Percentiles rank a stretch among this genome's conserved stretches.
Evolutionary conservation across 176 grass and related monocot species (phyloP).

Genomic region (Saccharum officinarum): DNA sequence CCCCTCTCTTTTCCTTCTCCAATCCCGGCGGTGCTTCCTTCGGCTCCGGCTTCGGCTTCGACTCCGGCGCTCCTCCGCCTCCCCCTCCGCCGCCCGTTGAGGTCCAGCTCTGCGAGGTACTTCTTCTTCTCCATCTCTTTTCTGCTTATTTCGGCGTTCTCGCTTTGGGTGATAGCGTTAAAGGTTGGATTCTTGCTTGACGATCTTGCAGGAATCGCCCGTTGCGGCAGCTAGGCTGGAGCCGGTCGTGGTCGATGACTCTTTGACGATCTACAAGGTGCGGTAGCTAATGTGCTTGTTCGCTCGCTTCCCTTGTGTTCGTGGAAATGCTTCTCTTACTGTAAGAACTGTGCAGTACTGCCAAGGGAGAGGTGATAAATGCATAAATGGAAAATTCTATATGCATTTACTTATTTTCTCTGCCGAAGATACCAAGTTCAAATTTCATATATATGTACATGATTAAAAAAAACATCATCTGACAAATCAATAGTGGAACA

Average conservation of each 20-base stretch:
- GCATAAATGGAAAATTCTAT: not conserved
- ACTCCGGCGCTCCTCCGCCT: conserved; percentile 34
- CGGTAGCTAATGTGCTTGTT: not conserved
- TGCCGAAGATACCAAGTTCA: not conserved
- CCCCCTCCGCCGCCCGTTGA: conserved; percentile 58
- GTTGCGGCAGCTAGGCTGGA: conserved; percentile 33
- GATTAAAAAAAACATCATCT: not conserved
- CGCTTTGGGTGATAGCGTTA: not conserved
- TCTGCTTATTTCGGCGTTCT: not conserved
- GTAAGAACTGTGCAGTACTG: not conserved
- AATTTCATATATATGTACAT: not conserved
- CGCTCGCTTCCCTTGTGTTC: not conserved
- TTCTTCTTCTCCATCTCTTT: not conserved
- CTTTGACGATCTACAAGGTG: conserved; percentile 80
- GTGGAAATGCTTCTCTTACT: not conserved
- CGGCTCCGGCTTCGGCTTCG: conserved; percentile 11
- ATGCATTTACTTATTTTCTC: not conserved
- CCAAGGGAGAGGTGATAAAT: not conserved
- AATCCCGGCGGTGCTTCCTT: conserved; percentile 31
- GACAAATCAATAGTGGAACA: not conserved
- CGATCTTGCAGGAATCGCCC: conserved; percentile 38
- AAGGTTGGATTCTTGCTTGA: not conserved
- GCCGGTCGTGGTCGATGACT: conserved; percentile 52
- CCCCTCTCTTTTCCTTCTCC: conserved; percentile 66
- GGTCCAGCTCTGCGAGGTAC: conserved; percentile 63